Percentiles rank a stretch among this genome's conserved stretches.
These are phyloP conservation scores for Gymnopilus junonius DNA, from an alignment of 768 basidiomycete species.

Conservation along the genomic window DNA sequence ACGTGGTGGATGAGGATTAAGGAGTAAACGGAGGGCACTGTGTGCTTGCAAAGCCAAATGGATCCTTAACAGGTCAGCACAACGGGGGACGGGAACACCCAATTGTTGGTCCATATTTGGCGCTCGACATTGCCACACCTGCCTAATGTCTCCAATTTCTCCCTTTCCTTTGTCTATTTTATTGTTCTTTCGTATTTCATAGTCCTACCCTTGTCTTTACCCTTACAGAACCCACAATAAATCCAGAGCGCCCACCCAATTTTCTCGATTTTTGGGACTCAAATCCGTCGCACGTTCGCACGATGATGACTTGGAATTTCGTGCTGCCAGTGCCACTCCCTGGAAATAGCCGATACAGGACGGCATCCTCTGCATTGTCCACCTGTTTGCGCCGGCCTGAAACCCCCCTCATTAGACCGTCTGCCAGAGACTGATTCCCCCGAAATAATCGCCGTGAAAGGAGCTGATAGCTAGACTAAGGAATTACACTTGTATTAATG, in stretches of 20 bases:
- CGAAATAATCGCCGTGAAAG: neutral
- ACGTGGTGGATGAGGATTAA: conserved; percentile 52
- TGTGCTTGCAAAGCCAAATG: conserved; percentile 45
- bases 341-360: conserved; percentile 12
- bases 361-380: neutral
- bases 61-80: conserved; percentile 42
- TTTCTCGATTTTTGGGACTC: neutral
- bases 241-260: neutral
- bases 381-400: neutral
- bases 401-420: neutral
- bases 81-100: conserved; percentile 35
- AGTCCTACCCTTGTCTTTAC: neutral
- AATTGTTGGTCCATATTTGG: conserved; percentile 39
- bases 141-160: conserved; percentile 10
- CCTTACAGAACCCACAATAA: neutral
- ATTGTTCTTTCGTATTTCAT: neutral
- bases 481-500: neutral
- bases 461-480: neutral
- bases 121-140: conserved; percentile 25
- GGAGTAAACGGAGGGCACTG: conserved; percentile 33
- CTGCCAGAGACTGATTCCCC: neutral
- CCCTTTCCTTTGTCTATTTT: neutral
- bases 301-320: conserved; percentile 6
- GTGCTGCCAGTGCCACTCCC: conserved; percentile 8
- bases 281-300: conserved; percentile 20